Evolutionary conservation across 345 rosid genomes (phyloP).

Genomic region (Brassica cretica): DNA sequence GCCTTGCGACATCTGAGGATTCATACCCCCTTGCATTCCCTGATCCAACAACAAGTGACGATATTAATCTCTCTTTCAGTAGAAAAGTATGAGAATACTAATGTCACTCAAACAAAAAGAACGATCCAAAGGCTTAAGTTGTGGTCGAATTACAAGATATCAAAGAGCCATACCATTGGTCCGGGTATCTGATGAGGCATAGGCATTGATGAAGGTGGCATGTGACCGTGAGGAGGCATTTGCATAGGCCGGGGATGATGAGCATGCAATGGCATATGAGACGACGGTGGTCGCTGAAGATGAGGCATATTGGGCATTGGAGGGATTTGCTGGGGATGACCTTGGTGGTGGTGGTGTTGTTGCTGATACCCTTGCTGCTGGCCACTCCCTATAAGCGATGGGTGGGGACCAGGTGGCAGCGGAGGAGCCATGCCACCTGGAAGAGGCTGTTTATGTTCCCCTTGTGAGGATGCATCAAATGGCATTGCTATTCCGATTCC

Average conservation of each 20-base stretch:
- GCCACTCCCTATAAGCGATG: slow-evolving; percentile 71
- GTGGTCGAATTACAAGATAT: slow-evolving; percentile 25
- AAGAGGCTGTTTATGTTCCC: slow-evolving; percentile 77
- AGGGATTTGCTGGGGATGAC: slow-evolving; percentile 71
- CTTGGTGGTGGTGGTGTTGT: slow-evolving; percentile 77
- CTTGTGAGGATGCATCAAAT: slow-evolving; percentile 73
- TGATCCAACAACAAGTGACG: slow-evolving; percentile 25
- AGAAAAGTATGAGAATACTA: not conserved
- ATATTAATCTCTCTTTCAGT: not conserved
- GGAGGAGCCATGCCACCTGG: slow-evolving; percentile 78
- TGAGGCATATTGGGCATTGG: slow-evolving; percentile 82
- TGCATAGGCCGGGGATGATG: slow-evolving; percentile 76
- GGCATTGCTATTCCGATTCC: slow-evolving; percentile 86
- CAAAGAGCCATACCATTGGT: slow-evolving; percentile 63
- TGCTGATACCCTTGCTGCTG: slow-evolving; percentile 91
- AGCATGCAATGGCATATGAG: slow-evolving; percentile 67
- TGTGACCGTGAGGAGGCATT: slow-evolving; percentile 66
- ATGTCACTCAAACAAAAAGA: slow-evolving; percentile 1
- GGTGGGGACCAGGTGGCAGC: slow-evolving; percentile 97
- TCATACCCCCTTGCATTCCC: slow-evolving; percentile 90
- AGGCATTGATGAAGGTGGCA: slow-evolving; percentile 60
- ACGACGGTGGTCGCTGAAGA: slow-evolving; percentile 64
- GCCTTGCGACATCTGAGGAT: slow-evolving; percentile 72
- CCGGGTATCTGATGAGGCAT: slow-evolving; percentile 66
- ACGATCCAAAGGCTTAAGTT: not conserved